A percentile compares a stretch with the other conserved stretches of the same genome.
These are phyloP conservation scores for Mycena indigotica DNA, from an alignment of 768 basidiomycete species.

Conservation along the genomic window DNA sequence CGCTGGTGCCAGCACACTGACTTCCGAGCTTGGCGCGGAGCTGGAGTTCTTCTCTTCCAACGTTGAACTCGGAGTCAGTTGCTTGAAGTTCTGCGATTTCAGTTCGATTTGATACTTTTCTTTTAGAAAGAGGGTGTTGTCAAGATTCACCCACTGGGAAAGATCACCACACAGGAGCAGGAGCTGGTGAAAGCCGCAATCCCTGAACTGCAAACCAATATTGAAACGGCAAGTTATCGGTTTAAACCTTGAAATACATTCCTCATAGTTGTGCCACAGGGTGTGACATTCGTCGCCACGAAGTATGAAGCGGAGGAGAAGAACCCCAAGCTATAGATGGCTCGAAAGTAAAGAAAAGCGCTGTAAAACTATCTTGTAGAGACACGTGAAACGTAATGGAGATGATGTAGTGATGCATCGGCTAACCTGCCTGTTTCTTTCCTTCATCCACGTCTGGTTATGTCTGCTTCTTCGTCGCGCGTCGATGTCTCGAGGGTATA, in stretches of 20 bases:
- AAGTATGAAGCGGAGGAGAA: conserved; percentile 24
- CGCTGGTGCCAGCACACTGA: conserved; percentile 70
- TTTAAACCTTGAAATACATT: background rate
- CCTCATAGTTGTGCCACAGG: conserved; percentile 10
- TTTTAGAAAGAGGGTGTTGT: conserved; percentile 74
- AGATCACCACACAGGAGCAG: conserved; percentile 70
- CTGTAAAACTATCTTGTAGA: background rate
- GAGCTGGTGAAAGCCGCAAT: conserved; percentile 78
- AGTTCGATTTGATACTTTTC: conserved; percentile 11
- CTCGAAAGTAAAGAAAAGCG: background rate
- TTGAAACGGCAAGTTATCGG: conserved; percentile 57
- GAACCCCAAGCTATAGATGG: conserved; percentile 24
- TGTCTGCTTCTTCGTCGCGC: background rate
- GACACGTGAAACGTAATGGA: background rate
- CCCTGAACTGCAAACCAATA: conserved; percentile 75
- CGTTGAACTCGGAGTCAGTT: conserved; percentile 82
- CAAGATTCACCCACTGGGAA: conserved; percentile 82
- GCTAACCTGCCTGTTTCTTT: background rate
- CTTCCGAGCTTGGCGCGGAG: conserved; percentile 73
- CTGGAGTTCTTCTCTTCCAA: conserved; percentile 88
- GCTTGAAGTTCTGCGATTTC: conserved; percentile 23
- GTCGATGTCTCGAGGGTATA: conserved; percentile 42
- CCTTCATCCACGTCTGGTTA: background rate
- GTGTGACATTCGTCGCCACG: conserved; percentile 14
- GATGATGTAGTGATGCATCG: background rate